Evolutionary conservation across 495 filamentous ascomycete genomes (phyloP).

Genomic region (Collariella sp.): DNA sequence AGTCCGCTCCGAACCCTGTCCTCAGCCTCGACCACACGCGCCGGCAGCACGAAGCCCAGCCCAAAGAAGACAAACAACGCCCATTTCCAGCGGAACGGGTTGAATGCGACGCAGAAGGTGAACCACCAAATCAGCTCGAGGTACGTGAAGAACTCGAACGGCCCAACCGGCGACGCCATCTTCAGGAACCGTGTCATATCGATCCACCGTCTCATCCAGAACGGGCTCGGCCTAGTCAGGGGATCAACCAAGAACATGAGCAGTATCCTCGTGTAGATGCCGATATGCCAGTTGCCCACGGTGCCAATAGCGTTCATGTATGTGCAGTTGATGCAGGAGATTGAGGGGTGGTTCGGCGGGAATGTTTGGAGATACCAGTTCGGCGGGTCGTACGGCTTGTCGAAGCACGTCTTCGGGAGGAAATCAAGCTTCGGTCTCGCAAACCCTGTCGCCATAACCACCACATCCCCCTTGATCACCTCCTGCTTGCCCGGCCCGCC

Average conservation of each 20-base stretch:
- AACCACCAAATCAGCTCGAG: slow-evolving; percentile 81
- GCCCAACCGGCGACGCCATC: slow-evolving; percentile 53
- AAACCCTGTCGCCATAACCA: slow-evolving; percentile 79
- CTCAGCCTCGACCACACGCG: slow-evolving; percentile 56
- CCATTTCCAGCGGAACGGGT: slow-evolving; percentile 82
- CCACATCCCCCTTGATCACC: slow-evolving; percentile 60
- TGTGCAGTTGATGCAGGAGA: slow-evolving; percentile 76
- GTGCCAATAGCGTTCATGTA: slow-evolving; percentile 75
- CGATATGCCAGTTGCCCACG: slow-evolving; percentile 81
- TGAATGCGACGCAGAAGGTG: slow-evolving; percentile 64
- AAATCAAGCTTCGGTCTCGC: slow-evolving; percentile 63
- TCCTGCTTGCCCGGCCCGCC: slow-evolving; percentile 59
- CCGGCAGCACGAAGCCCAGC: slow-evolving; percentile 56
- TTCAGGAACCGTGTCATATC: slow-evolving; percentile 75
- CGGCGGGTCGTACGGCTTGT: slow-evolving; percentile 63
- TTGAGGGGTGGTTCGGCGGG: slow-evolving; percentile 53
- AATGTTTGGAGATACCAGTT: slow-evolving; percentile 87
- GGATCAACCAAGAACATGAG: slow-evolving; percentile 81
- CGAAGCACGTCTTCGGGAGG: slow-evolving; percentile 61
- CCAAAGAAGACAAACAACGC: slow-evolving; percentile 72
- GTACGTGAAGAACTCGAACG: slow-evolving; percentile 86
- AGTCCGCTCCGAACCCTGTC: slow-evolving; percentile 45
- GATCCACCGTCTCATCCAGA: slow-evolving; percentile 79
- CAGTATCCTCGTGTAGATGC: slow-evolving; percentile 76
- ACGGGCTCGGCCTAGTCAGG: slow-evolving; percentile 57